Conservation (phyloP, 768 basidiomycete genomes). For the Hirschioporus abietinus region DNA sequence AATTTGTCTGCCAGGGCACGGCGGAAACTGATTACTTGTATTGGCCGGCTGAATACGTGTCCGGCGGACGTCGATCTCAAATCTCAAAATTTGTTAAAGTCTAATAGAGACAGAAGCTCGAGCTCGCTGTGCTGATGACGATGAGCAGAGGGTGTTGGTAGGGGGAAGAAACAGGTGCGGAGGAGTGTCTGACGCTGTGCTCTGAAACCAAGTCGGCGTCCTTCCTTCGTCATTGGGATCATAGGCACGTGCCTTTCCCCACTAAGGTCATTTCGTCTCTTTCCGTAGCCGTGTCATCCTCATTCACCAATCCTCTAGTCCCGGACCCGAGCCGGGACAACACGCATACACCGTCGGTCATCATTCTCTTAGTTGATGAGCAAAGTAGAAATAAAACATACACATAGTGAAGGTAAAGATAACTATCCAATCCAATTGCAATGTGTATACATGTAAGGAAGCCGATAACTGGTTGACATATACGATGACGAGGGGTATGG, state of each 20-base stretch:
- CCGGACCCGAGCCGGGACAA: neutral
- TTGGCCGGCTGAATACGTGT: neutral
- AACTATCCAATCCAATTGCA: neutral
- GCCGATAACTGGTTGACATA: conserved; percentile 2
- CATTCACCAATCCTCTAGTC: neutral
- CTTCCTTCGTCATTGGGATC: neutral
- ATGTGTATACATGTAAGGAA: conserved; percentile 2
- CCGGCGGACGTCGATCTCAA: neutral
- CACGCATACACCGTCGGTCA: neutral
- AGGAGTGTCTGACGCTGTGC: neutral
- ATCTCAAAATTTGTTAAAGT: neutral
- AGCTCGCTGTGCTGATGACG: neutral
- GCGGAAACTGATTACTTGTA: neutral
- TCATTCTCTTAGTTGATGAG: neutral
- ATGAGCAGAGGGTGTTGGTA: neutral
- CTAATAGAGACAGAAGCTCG: neutral
- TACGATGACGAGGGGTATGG: neutral
- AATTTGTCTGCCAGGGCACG: conserved; percentile 1
- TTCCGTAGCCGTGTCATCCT: neutral
- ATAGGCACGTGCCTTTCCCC: neutral
- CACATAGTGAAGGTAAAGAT: neutral
- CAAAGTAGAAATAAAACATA: too few relatives aligned
- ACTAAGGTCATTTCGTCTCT: neutral
- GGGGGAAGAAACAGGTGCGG: neutral
- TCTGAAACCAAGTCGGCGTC: neutral